phyloP scores from a whole-genome alignment of 31 red algal species.

The Odonthalia washingtoniensis region DNA sequence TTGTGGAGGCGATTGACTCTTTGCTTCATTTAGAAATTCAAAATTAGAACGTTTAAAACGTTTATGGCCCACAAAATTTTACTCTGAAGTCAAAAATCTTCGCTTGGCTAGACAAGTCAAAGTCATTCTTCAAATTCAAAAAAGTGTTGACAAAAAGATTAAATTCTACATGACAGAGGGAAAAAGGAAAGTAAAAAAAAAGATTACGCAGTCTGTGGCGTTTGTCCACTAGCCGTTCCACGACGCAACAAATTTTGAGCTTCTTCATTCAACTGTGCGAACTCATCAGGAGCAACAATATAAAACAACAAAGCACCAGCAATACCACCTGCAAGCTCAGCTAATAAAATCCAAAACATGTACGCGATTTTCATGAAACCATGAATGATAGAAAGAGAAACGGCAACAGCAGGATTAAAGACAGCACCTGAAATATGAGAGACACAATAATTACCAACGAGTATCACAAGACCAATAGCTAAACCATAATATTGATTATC shows the following conservation, averaged over 20 bases:
- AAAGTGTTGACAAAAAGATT: too few relatives aligned
- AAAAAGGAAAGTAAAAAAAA: too few relatives aligned
- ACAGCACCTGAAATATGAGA: constrained; percentile 63
- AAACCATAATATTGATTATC: constrained; percentile 72
- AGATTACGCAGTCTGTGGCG: too few relatives aligned
- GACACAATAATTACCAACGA: constrained; percentile 44
- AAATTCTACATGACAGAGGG: too few relatives aligned
- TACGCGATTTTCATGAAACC: constrained; percentile 65
- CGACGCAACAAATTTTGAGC: constrained; percentile 35
- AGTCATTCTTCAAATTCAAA: too few relatives aligned
- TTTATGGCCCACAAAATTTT: too few relatives aligned
- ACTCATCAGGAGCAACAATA: constrained; percentile 76
- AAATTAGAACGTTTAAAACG: too few relatives aligned
- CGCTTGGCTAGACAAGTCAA: too few relatives aligned
- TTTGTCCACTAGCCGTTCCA: too few relatives aligned
- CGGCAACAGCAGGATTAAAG: constrained; percentile 79
- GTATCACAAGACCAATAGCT: constrained; percentile 66
- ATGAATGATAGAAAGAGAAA: constrained; percentile 60
- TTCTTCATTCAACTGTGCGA: constrained; percentile 64
- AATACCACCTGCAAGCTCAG: constrained; percentile 58
- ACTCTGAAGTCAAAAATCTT: too few relatives aligned
- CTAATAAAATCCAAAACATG: constrained; percentile 60
- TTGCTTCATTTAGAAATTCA: too few relatives aligned
- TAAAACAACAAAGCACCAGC: constrained; percentile 63
- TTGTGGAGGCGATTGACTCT: too few relatives aligned